Percentiles rank a stretch among this genome's conserved stretches.
These are phyloP conservation scores for Sporisorium iseilematis-ciliati DNA, from an alignment of 1,284 basidiomycete species.

Conservation along the genomic window DNA sequence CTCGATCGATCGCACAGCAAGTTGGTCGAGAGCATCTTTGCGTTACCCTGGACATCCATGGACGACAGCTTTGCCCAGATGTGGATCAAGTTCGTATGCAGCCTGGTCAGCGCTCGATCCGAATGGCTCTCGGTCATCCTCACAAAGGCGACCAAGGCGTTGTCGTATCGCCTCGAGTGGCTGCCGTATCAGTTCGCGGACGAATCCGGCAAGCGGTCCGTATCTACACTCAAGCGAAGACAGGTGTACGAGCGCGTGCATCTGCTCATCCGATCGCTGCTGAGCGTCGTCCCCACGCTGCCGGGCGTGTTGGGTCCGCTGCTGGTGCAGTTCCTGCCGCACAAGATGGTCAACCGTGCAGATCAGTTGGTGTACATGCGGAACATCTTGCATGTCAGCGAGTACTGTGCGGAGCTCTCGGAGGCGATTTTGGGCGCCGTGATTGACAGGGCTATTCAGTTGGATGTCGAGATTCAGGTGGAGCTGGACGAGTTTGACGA, in stretches of 20 bases:
- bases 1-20: conserved; percentile 81
- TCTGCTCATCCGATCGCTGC: conserved; percentile 82
- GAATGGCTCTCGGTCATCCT: conserved; percentile 90
- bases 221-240: conserved; percentile 73
- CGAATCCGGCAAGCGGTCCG: conserved; percentile 26
- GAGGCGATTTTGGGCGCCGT: conserved; percentile 87
- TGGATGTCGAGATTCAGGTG: conserved; percentile 97
- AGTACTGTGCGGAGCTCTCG: conserved; percentile 89
- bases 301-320: conserved; percentile 78
- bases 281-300: conserved; percentile 79
- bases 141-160: conserved; percentile 82
- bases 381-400: conserved; percentile 85
- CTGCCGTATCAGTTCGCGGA: conserved; percentile 50
- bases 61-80: conserved; percentile 76
- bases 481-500: conserved; percentile 90
- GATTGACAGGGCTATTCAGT: conserved; percentile 90
- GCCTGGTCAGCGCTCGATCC: conserved; percentile 91
- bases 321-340: conserved; percentile 86
- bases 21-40: conserved; percentile 87
- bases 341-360: conserved; percentile 86
- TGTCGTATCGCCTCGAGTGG: conserved; percentile 70
- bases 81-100: conserved; percentile 79
- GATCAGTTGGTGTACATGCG: conserved; percentile 91
- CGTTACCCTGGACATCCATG: conserved; percentile 90
- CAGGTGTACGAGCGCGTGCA: conserved; percentile 89